Percentiles rank a stretch among this genome's conserved stretches.
These are phyloP conservation scores for Bruguiera gymnorhiza DNA, from an alignment of 345 rosid genomes.

Conservation along the genomic window DNA sequence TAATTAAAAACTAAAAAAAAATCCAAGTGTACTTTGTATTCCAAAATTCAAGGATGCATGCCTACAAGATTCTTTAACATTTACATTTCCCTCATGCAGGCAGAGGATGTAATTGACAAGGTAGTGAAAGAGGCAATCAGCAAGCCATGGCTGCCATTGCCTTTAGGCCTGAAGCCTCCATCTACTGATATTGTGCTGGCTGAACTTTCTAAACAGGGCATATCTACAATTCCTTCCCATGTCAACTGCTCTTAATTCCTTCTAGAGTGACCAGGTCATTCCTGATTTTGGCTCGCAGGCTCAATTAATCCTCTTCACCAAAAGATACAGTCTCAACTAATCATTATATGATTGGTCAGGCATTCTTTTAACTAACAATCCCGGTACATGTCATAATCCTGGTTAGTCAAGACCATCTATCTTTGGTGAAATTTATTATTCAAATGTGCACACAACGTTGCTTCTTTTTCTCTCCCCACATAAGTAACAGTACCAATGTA, in stretches of 20 bases:
- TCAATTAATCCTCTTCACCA: too few relatives aligned
- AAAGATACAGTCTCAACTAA: neutral
- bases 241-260: slow-evolving; percentile 29
- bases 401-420: neutral
- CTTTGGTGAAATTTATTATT: neutral
- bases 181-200: slow-evolving; percentile 68
- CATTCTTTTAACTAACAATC: neutral
- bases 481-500: too few relatives aligned
- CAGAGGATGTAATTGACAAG: slow-evolving; percentile 72
- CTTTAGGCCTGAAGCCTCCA: slow-evolving; percentile 85
- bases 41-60: neutral
- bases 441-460: neutral
- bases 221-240: slow-evolving; percentile 54
- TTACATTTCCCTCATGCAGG: slow-evolving; percentile 35
- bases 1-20: too few relatives aligned
- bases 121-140: slow-evolving; percentile 79
- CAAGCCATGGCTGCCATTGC: slow-evolving; percentile 92
- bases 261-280: slow-evolving; percentile 18
- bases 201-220: slow-evolving; percentile 83
- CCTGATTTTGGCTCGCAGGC: neutral
- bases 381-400: neutral
- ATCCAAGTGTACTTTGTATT: neutral
- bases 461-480: neutral
- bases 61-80: neutral
- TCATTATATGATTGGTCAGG: neutral